Conservation (phyloP, 179 eudicot genomes). For the Actinidia polygama region DNA sequence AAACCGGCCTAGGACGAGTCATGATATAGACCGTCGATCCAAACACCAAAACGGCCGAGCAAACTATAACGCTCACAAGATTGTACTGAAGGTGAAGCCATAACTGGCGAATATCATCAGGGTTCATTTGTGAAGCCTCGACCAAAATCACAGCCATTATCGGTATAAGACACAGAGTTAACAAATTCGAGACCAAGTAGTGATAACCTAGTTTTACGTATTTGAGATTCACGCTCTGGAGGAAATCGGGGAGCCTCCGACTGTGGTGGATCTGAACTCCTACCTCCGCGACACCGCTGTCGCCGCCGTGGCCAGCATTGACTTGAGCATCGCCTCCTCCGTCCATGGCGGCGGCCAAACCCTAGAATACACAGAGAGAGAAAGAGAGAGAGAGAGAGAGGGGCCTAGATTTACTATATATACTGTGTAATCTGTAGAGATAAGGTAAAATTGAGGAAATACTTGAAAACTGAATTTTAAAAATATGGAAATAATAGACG, state of each 20-base stretch:
- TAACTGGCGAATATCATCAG: constrained; percentile 60
- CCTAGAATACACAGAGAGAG: background rate
- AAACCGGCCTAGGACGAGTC: constrained; percentile 75
- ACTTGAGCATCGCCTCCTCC: constrained; percentile 26
- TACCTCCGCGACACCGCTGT: background rate
- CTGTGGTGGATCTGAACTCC: constrained; percentile 36
- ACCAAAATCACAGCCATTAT: constrained; percentile 38
- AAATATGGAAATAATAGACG: too few species aligned
- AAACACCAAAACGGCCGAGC: constrained; percentile 49
- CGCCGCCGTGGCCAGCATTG: constrained; percentile 19
- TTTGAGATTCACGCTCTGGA: constrained; percentile 65
- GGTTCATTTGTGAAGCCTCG: constrained; percentile 68
- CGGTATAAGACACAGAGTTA: constrained; percentile 65
- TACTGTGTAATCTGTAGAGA: background rate
- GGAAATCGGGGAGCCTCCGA: constrained; percentile 68
- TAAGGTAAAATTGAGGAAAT: too few species aligned
- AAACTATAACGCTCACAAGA: constrained; percentile 52
- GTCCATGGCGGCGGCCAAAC: constrained; percentile 20
- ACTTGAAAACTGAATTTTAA: too few species aligned
- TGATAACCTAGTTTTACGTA: constrained; percentile 81
- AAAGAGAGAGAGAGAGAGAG: background rate
- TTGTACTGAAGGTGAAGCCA: constrained; percentile 73
- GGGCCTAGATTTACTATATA: background rate
- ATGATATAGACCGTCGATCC: constrained; percentile 70
- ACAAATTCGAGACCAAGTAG: constrained; percentile 57